phyloP scores from a whole-genome alignment of 306 rosid species.

The Canavalia gladiata region DNA sequence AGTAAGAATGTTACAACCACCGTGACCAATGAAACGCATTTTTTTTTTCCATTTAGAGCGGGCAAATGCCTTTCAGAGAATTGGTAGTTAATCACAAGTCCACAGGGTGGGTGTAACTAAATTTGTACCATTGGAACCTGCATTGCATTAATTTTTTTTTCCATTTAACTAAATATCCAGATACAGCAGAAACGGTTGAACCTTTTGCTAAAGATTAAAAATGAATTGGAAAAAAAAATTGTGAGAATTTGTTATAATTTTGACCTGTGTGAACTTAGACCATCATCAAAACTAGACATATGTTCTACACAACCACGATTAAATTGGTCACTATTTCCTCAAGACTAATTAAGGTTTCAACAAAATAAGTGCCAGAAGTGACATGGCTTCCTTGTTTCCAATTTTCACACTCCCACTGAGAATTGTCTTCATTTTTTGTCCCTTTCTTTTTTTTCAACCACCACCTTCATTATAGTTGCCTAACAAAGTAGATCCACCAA shows the following conservation, averaged over 20 bases:
- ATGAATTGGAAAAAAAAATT: too few species aligned
- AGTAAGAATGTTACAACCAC: not conserved
- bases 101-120: slow-evolving; percentile 25
- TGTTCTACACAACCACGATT: slow-evolving; percentile 2
- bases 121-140: not conserved
- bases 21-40: slow-evolving; percentile 22
- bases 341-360: not conserved
- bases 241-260: too few species aligned
- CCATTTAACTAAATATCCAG: not conserved
- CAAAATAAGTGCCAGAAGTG: not conserved
- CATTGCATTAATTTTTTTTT: not conserved
- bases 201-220: not conserved
- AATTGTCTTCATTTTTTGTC: not conserved
- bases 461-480: slow-evolving; percentile 12
- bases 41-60: too few species aligned
- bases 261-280: not conserved
- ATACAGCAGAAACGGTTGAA: not conserved
- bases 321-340: too few species aligned
- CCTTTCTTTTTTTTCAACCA: not conserved
- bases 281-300: slow-evolving; percentile 7
- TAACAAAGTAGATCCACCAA: slow-evolving; percentile 38
- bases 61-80: not conserved
- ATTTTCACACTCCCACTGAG: slow-evolving; percentile 19
- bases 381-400: not conserved
- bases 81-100: not conserved